Conservation (phyloP, 805 yeast species). For the Ogataea parapolymorpha region DNA sequence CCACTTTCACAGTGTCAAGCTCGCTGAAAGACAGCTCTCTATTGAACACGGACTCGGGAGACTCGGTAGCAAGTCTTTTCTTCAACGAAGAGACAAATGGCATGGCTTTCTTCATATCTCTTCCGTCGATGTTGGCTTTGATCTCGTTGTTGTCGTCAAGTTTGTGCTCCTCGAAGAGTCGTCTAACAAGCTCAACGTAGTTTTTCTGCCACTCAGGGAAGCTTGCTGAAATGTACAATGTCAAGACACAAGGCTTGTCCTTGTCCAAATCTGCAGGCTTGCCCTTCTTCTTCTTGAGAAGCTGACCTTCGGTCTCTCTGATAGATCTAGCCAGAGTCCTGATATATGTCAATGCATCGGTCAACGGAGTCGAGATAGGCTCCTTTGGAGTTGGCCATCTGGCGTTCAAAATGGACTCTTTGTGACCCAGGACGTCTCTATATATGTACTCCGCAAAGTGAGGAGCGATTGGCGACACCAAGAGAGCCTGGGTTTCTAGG, state of each 20-base stretch:
- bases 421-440: conserved; percentile 72
- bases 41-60: conserved; percentile 79
- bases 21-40: conserved; percentile 86
- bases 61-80: conserved; percentile 67
- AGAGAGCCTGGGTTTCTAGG: conserved; percentile 80
- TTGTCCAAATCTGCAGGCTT: conserved; percentile 72
- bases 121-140: conserved; percentile 62
- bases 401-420: conserved; percentile 64
- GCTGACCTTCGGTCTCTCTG: conserved; percentile 90
- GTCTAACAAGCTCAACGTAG: conserved; percentile 66
- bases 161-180: conserved; percentile 61
- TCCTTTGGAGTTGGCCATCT: conserved; percentile 74
- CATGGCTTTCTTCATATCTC: conserved; percentile 97
- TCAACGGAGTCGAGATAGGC: conserved; percentile 57
- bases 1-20: conserved; percentile 56
- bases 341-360: conserved; percentile 74
- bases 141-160: conserved; percentile 63
- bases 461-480: conserved; percentile 91
- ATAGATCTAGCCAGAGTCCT: conserved; percentile 75
- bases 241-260: conserved; percentile 66
- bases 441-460: conserved; percentile 91
- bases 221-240: conserved; percentile 71
- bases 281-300: conserved; percentile 82
- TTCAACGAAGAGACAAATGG: conserved; percentile 88
- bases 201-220: conserved; percentile 70